Evolutionary conservation across 495 filamentous ascomycete genomes (phyloP).

Genomic region (Aspergillus carlsbadensis): DNA sequence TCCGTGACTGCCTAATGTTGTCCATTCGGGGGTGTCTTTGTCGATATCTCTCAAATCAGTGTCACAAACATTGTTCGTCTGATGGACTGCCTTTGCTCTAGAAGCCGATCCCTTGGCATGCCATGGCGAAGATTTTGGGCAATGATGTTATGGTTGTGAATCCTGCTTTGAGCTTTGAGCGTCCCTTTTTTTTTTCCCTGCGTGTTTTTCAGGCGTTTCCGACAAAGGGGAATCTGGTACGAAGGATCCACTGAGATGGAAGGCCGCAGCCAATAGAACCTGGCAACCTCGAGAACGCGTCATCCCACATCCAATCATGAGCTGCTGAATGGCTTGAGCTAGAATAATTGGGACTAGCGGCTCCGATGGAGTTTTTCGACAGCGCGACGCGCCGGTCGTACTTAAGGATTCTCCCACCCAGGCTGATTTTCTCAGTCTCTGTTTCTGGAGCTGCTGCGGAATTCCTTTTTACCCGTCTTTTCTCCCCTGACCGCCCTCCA

Average conservation of each 20-base stretch:
- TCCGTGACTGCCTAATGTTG: slow-evolving; percentile 21
- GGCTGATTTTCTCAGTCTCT: slow-evolving; percentile 45
- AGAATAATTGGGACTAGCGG: slow-evolving; percentile 36
- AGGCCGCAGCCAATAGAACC: slow-evolving; percentile 17
- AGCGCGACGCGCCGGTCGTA: slow-evolving; percentile 45
- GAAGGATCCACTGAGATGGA: slow-evolving; percentile 16
- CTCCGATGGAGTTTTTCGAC: slow-evolving; percentile 40
- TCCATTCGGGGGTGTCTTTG: slow-evolving; percentile 24
- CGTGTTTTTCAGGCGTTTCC: slow-evolving; percentile 22
- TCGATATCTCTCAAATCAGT: slow-evolving; percentile 16
- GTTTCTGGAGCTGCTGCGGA: slow-evolving; percentile 35
- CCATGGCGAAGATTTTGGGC: neutral
- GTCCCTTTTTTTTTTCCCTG: slow-evolving; percentile 15
- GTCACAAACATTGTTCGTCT: slow-evolving; percentile 13
- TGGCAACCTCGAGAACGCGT: slow-evolving; percentile 26
- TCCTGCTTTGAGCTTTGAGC: neutral
- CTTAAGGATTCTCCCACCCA: slow-evolving; percentile 53
- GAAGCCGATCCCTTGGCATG: neutral
- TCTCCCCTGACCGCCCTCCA: slow-evolving; percentile 18
- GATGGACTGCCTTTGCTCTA: neutral
- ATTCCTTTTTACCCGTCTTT: slow-evolving; percentile 27
- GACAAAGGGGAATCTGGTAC: slow-evolving; percentile 28
- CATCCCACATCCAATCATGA: slow-evolving; percentile 34
- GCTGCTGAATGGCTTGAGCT: slow-evolving; percentile 32
- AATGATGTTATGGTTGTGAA: slow-evolving; percentile 3